Evolutionary conservation across 2,329 filamentous ascomycete species (phyloP), one percentile per base, ranked within the genome.

Genomic region (Xylariaceae sp.): DNA sequence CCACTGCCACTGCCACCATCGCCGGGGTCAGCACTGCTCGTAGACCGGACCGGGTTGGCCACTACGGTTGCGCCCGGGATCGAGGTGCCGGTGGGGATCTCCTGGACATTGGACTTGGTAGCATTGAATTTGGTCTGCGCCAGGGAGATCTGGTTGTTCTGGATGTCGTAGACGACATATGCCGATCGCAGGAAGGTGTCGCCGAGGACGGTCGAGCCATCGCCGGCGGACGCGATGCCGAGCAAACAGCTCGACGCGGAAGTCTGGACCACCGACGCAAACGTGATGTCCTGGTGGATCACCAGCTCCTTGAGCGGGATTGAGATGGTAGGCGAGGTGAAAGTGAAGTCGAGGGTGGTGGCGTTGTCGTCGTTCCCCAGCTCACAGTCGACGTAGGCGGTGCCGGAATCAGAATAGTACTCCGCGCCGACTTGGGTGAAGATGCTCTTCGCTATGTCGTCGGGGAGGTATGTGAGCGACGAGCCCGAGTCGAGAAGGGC

Each of bases 121-220:
- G 77, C 73, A 65, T 87, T 81, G 69, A 83, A 85, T 49, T 76
- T 79, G 19, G 85, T 85, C 68, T 86, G 82, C 1, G 86, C 87
- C 34, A 90, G 71, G 1, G 83, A 85, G 60, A 90, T 84, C 70
- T 87, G 76, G 67, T 89, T 84, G 68, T 87, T 88, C 31, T 76
- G 80, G 27, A 89, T 74, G 67, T 90, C 86, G 67, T 88, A 90
- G 8, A 91, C 87, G 11, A 89, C 79, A 62, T 91, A 91, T 0
- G 87, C 87, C 37, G 84, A 86, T 47, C 87, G 77, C 52, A 91
- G 73, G 68, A 91, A 91, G 0, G 87, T 88, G 66, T 90, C 87
- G 12, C 87, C 87, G 31, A 91, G 73, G 2, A 89, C 80, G 43
- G 79, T 77, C n/a, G 79, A 78, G 32, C 77, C 74, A 1, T 69